A percentile compares a stretch with the other conserved stretches of the same genome.
phyloP scores from a whole-genome alignment of 2,329 filamentous ascomycete genomes.

The Mycogone perniciosa region DNA sequence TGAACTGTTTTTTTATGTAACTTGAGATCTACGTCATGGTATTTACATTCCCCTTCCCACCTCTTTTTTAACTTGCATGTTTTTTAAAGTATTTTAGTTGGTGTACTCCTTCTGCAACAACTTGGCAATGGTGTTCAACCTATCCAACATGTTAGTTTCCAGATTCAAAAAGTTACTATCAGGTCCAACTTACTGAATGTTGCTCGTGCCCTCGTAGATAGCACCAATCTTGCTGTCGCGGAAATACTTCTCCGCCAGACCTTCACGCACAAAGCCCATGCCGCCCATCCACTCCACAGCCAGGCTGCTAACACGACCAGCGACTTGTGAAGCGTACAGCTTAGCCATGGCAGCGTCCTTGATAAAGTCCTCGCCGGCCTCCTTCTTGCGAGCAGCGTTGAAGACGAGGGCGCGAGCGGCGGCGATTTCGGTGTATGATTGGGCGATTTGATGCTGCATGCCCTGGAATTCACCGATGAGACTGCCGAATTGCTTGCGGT shows the following conservation, averaged over 20 bases:
- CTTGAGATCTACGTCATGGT: conserved; percentile 4
- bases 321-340: conserved; percentile 88
- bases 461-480: conserved; percentile 95
- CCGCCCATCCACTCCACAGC: conserved; percentile 99
- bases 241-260: conserved; percentile 96
- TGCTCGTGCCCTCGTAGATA: conserved; percentile 90
- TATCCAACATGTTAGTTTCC: conserved; percentile 17
- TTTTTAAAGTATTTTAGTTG: conserved; percentile 18
- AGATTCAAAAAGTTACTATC: neutral
- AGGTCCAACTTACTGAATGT: conserved; percentile 52
- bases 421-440: conserved; percentile 88
- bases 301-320: conserved; percentile 73
- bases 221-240: conserved; percentile 97
- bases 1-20: neutral
- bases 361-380: conserved; percentile 92
- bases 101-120: conserved; percentile 57
- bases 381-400: conserved; percentile 97
- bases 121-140: conserved; percentile 59
- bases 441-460: conserved; percentile 98
- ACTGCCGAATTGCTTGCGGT: conserved; percentile 92
- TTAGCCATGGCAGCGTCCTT: conserved; percentile 97
- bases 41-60: conserved; percentile 6
- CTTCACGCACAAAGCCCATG: conserved; percentile 97
- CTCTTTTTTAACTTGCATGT: conserved; percentile 5
- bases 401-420: conserved; percentile 89